These are phyloP conservation scores for Cylindrotheca fusiformis DNA, from an alignment of 108 stramenopile genomes.

Conservation along the genomic window DNA sequence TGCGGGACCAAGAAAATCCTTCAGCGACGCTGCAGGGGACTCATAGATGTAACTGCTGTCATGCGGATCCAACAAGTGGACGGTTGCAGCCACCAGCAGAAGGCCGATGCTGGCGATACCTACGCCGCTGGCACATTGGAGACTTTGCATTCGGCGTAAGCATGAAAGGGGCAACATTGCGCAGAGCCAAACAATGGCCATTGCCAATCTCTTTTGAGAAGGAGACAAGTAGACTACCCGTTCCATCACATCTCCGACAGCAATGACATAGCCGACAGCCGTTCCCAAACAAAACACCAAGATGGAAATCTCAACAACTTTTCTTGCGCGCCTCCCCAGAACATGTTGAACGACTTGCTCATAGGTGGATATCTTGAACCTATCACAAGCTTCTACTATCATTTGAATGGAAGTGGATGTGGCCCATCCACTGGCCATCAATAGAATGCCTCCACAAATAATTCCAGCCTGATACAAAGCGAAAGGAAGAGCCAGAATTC, in stretches of 20 bases:
- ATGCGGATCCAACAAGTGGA: conserved; percentile 46
- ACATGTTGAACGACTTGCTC: conserved; percentile 54
- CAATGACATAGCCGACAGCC: conserved; percentile 45
- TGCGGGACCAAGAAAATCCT: conserved; percentile 44
- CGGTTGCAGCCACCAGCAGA: conserved; percentile 61
- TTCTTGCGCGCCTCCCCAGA: conserved; percentile 38
- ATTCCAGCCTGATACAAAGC: conserved; percentile 69
- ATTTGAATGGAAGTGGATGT: conserved; percentile 58
- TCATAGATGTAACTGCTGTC: conserved; percentile 8
- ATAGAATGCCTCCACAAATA: conserved; percentile 40
- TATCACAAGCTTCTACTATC: conserved; percentile 48
- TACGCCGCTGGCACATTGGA: conserved; percentile 58
- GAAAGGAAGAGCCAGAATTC: conserved; percentile 69
- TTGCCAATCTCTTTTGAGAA: conserved; percentile 15
- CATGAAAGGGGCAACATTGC: conserved; percentile 75
- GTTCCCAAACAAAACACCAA: conserved; percentile 69
- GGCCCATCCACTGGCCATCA: conserved; percentile 46
- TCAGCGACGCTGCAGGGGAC: neutral
- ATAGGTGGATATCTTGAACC: conserved; percentile 37
- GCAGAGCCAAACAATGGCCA: conserved; percentile 45
- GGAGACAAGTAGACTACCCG: conserved; percentile 26
- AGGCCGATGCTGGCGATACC: conserved; percentile 69
- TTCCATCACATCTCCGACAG: conserved; percentile 80
- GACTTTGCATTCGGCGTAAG: conserved; percentile 49
- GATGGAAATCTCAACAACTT: conserved; percentile 53